Evolutionary conservation across 768 basidiomycete genomes (phyloP).

Genomic region (Lentinula sp.): DNA sequence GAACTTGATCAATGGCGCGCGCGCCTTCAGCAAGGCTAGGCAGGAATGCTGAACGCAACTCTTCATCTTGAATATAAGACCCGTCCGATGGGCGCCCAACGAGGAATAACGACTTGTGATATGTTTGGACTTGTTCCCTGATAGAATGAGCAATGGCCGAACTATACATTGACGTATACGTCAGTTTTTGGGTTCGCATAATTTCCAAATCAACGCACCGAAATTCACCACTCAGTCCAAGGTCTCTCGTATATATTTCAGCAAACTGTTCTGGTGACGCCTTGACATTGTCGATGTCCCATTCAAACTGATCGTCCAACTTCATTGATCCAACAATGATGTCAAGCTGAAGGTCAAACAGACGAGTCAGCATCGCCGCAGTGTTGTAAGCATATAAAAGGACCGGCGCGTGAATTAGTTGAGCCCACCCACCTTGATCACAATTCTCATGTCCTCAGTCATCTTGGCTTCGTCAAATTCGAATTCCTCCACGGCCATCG

Average conservation of each 20-base stretch:
- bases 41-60: constrained; percentile 84
- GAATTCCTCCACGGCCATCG: constrained; percentile 55
- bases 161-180: constrained; percentile 30
- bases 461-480: constrained; percentile 58
- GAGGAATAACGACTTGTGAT: constrained; percentile 88
- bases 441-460: constrained; percentile 85
- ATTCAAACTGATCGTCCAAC: constrained; percentile 95
- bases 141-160: constrained; percentile 95
- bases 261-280: constrained; percentile 93
- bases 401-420: neutral
- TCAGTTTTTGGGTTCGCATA: neutral
- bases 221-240: constrained; percentile 91
- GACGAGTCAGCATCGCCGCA: constrained; percentile 3
- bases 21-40: constrained; percentile 70
- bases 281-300: constrained; percentile 81
- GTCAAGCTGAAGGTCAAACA: constrained; percentile 59
- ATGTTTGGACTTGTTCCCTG: constrained; percentile 88
- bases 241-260: constrained; percentile 75
- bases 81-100: constrained; percentile 86
- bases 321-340: constrained; percentile 92
- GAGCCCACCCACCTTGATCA: constrained; percentile 69
- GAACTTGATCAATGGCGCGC: constrained; percentile 72
- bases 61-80: constrained; percentile 76
- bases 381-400: constrained; percentile 3
- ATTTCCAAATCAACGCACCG: constrained; percentile 45